Base-by-base conservation (phyloP, 768 basidiomycete genomes). In the Hygrophoropsis aurantiaca region DNA sequence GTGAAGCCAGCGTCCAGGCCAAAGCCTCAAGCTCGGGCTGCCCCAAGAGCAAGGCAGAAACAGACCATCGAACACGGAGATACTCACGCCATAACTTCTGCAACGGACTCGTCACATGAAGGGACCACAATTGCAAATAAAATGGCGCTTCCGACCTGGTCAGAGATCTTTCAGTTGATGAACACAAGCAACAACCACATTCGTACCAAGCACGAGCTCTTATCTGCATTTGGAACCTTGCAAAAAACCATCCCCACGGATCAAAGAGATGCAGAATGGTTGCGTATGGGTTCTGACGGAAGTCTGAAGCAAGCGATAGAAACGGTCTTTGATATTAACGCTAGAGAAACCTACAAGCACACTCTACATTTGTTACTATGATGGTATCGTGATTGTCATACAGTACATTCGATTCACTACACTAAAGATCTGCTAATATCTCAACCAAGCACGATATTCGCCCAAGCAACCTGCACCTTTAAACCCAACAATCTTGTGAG, bases 201-300 rank as follows among this genome's bases (percentile, higher is more conserved):
- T 41, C 36, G 40, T 51, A 47, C 68, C 61, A 77, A 74, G 58
- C 75, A 69, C 41, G 56, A 62, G 16, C 63, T 76, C 37, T 52
- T 76, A 26, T 40, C 61, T 50, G 68, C 74, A 8, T 76, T 69
- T 40, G 69, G 66, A 16, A 62, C 61, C 34, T 53, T 76, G 20
- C 73, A 66, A 40, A 49, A 55, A 21, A 35, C 59, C n/a, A 45
- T 54, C 2, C 51, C 62, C 30, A 40, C 50, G 5, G 51, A 36
- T 3, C 62, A 65, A 30, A 62, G 49, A 50, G 72, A 75, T 38
- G 24, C 36, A 6, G 65, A 67, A 16, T 75, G 74, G 74, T 50
- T 51, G 30, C 44, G 58, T 21, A 53, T 55, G 35, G 40, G 69
- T 13, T 48, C 49, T n/a, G 50, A 56, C 30, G 67, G 59, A 20